Percentiles rank a stretch among this genome's conserved stretches.
Evolutionary conservation across 768 basidiomycete species (phyloP).

Genomic region (Lentinula sp.): DNA sequence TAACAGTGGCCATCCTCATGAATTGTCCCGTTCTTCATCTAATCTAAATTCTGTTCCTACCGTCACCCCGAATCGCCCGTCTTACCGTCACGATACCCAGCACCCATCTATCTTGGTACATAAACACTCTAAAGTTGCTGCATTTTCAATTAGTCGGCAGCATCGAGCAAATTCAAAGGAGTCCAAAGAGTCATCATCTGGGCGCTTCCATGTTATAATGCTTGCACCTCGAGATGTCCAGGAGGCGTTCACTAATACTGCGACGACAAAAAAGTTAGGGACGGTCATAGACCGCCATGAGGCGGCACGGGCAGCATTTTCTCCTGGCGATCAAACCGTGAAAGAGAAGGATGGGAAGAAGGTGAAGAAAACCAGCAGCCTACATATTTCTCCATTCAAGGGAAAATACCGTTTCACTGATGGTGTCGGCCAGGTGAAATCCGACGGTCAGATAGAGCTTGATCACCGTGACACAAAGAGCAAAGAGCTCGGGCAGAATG

Average conservation of each 20-base stretch:
- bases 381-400: background rate
- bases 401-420: background rate
- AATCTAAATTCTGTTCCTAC: background rate
- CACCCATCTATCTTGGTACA: constrained; percentile 4
- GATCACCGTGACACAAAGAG: background rate
- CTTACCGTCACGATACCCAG: background rate
- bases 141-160: constrained; percentile 4
- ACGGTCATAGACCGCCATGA: constrained; percentile 3
- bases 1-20: background rate
- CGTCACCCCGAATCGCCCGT: background rate
- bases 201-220: background rate
- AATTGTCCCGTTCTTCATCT: background rate
- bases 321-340: background rate
- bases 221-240: constrained; percentile 3
- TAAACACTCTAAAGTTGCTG: constrained; percentile 3
- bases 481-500: background rate
- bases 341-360: background rate
- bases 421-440: background rate
- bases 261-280: background rate
- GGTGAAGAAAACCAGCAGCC: background rate
- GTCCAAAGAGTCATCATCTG: background rate
- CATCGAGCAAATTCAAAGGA: background rate
- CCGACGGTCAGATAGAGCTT: background rate
- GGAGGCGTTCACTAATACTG: constrained; percentile 1
- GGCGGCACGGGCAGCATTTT: background rate